Percentiles rank a stretch among this genome's conserved stretches.
These are phyloP conservation scores for Termitomyces sp. DNA, from an alignment of 768 basidiomycete genomes.

Conservation along the genomic window DNA sequence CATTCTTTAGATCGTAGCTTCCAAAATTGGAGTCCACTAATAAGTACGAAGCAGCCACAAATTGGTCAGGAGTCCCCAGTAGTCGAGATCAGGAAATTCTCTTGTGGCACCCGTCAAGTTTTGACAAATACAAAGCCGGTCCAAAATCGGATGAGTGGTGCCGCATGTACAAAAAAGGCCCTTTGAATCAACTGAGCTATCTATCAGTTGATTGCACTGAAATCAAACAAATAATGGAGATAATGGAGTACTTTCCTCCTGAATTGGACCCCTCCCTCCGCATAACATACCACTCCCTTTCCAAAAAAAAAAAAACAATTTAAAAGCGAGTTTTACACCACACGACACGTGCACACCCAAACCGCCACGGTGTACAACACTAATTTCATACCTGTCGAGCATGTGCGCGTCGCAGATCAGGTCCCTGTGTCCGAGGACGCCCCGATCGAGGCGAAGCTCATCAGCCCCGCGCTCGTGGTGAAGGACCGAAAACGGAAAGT, in stretches of 20 bases:
- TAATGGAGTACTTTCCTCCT: too few relatives aligned
- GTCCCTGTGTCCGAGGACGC: conserved; percentile 19
- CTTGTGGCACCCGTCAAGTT: too few relatives aligned
- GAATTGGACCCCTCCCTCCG: conserved; percentile 22
- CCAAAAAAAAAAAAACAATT: conserved; percentile 19
- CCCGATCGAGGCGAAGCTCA: not conserved
- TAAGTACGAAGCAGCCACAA: too few relatives aligned
- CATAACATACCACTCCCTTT: conserved; percentile 19
- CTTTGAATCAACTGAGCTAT: not conserved
- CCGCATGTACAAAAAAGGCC: not conserved
- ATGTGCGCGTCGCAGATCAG: conserved; percentile 17
- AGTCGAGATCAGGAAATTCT: too few relatives aligned
- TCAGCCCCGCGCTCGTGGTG: not conserved
- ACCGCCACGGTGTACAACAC: conserved; percentile 19
- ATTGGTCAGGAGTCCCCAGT: too few relatives aligned
- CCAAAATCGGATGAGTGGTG: not conserved
- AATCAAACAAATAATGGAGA: too few relatives aligned
- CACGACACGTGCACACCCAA: conserved; percentile 17
- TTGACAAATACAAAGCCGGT: too few relatives aligned
- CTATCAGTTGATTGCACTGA: not conserved
- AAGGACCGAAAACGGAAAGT: not conserved
- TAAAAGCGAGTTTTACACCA: conserved; percentile 16
- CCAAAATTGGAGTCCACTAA: too few relatives aligned
- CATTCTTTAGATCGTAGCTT: too few relatives aligned
- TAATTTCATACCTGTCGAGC: conserved; percentile 10